Evolutionary conservation across 257 asterid species (phyloP), one percentile per base, ranked within the genome.

Genomic region (Knoxia roxburghii): DNA sequence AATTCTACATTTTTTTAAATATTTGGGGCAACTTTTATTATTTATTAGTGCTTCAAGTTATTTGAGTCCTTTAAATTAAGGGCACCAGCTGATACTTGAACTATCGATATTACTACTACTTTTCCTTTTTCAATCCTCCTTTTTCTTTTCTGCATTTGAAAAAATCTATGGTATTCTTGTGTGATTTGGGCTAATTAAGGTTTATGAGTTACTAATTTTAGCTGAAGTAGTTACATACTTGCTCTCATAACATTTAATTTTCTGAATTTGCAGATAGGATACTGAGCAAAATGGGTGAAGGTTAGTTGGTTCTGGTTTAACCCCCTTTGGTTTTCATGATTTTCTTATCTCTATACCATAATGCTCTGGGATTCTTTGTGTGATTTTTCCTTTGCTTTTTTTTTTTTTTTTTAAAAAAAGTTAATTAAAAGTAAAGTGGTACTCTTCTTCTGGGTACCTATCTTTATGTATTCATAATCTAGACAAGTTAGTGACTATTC

Each of bases 241-340:
- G 15, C 64, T 50, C 55, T 75, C 69, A 46, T 65, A 67, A 79
- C 70, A 68, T 10, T 52, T 58, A 56, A 46, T n/a, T 72, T 68
- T 54, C 69, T 71, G 63, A 41, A 57, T 68, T 74, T 76, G 81
- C 95, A 89, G 96, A 86, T 67, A 81, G 91, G 78, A 89, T 89
- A 79, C 84, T 86, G 59, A 75, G 96, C 81, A 89, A 89, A 84
- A 81, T 86, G 91, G 96, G 96, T 18, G 96, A 89, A 89, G 96
- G 96, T 89, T 70, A 73, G 94, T 75, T 82, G 46, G 57, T 75
- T 54, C 40, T 55, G 60, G 35, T 74, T 43, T 62, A 45, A 50
- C 46, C 21, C 33, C 20, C 3, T 65, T 24, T 7, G 35, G 13
- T 10, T 61, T 48, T 41, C 26, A 49, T 18, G 6, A 17, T 30